A percentile compares a stretch with the other conserved stretches of the same genome.
phyloP scores from a whole-genome alignment of 768 basidiomycete genomes.

The Tricholoma matsutake region DNA sequence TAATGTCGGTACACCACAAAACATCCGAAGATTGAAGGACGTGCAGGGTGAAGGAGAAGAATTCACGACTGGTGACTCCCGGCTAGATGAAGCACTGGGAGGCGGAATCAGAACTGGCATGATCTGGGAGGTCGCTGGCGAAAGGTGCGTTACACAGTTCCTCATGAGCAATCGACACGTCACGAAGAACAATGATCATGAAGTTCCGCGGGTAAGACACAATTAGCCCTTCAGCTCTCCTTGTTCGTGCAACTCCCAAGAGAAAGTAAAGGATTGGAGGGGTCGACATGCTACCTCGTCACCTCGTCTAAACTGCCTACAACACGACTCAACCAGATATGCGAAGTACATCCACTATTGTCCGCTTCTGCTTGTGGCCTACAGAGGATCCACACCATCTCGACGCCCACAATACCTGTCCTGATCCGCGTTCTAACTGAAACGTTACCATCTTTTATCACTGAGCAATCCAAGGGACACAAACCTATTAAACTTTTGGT shows the following conservation, averaged over 20 bases:
- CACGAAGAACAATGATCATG: background rate
- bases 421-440: constrained; percentile 54
- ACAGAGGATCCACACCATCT: constrained; percentile 58
- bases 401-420: constrained; percentile 50
- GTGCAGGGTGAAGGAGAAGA: constrained; percentile 36
- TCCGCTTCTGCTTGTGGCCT: constrained; percentile 43
- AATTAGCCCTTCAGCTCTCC: constrained; percentile 82
- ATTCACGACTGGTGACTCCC: constrained; percentile 67
- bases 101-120: constrained; percentile 79
- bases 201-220: constrained; percentile 95
- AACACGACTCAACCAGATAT: constrained; percentile 62
- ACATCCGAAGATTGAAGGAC: constrained; percentile 40
- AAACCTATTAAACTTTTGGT: constrained; percentile 77
- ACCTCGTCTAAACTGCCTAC: constrained; percentile 71
- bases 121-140: constrained; percentile 86
- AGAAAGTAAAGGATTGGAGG: constrained; percentile 53
- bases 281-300: constrained; percentile 75
- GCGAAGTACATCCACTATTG: constrained; percentile 46
- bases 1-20: constrained; percentile 33
- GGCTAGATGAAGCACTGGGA: constrained; percentile 66
- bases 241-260: constrained; percentile 71
- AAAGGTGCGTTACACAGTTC: constrained; percentile 56
- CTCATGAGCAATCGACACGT: background rate
- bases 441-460: constrained; percentile 52
- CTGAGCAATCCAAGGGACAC: constrained; percentile 24